Evolutionary conservation across 306 rosid genomes (phyloP).

Genomic region (Inga leiocalycina): DNA sequence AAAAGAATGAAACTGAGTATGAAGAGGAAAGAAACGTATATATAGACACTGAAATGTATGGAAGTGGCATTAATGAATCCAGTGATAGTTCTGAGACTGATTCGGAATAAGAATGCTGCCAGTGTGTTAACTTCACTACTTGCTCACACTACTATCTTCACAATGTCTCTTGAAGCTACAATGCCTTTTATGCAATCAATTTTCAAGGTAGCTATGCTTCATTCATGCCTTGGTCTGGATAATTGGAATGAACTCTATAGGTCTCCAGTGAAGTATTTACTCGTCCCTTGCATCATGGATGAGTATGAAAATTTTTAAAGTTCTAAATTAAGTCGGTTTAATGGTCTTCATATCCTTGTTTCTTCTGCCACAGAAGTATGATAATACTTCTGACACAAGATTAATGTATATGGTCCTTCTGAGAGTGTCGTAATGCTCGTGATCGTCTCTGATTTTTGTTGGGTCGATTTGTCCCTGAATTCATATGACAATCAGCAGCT

Average conservation of each 20-base stretch:
- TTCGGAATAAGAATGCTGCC: slow-evolving; percentile 31
- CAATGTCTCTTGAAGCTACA: slow-evolving; percentile 27
- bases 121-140: slow-evolving; percentile 16
- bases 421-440: neutral
- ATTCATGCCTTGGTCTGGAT: slow-evolving; percentile 35
- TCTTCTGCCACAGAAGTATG: slow-evolving; percentile 37
- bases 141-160: slow-evolving; percentile 26
- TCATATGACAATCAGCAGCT: neutral
- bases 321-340: slow-evolving; percentile 33
- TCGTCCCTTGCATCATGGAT: slow-evolving; percentile 29
- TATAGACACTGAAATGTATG: slow-evolving; percentile 40
- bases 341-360: slow-evolving; percentile 27
- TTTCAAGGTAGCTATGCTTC: slow-evolving; percentile 44
- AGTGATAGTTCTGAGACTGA: slow-evolving; percentile 45
- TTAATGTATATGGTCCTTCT: slow-evolving; percentile 22
- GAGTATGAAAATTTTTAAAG: slow-evolving; percentile 31
- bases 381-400: slow-evolving; percentile 33
- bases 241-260: slow-evolving; percentile 42
- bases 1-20: slow-evolving; percentile 33
- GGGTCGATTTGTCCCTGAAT: neutral
- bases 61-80: slow-evolving; percentile 41
- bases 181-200: slow-evolving; percentile 43
- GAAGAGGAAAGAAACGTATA: slow-evolving; percentile 27
- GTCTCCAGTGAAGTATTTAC: slow-evolving; percentile 38
- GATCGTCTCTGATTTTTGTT: neutral